Base-by-base conservation (phyloP, 257 asterid genomes). In the Salvia miltiorrhiza region DNA sequence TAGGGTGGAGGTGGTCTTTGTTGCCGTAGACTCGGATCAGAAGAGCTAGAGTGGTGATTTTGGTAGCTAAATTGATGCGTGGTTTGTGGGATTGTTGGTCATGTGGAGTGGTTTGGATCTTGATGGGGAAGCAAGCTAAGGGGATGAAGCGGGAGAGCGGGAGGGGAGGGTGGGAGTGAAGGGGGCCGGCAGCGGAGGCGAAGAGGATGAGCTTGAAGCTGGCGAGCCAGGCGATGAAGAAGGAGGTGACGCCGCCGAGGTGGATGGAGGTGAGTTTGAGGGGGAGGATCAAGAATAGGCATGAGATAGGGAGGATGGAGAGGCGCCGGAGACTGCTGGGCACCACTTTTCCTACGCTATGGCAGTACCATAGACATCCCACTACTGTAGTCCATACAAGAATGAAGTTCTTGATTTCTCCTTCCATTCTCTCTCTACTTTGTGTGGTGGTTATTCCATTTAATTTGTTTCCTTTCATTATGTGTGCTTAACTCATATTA, bases 201-300 rank as follows among this genome's bases (percentile, higher is more conserved):
- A 88, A 88, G 39, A 88, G 82, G 0, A 80, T 58, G 2, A 88
- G 65, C 20, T 86, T 86, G 83, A 88, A 88, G 63, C 30, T 79
- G 5, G 77, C 78, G 9, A 85, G 83, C 92, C 90, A 85, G 0
- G 86, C 77, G 4, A 87, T 75, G 81, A 86, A 82, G 83, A 88
- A 88, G 40, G 71, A 57, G 8, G 95, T 74, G 62, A 60, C 52
- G 60, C 75, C 87, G 5, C 87, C 90, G 0, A 86, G 74, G 48
- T 80, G 74, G 12, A 86, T 73, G 73, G 88, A 59, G 61, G 81
- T 75, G 79, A 86, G 86, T 2, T 67, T 74, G 39, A 80, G 82
- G 4, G 95, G 88, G 16, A 88, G 85, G 57, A 58, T 21, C 23
- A 77, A 23, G 57, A 84, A 85, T 2, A 88, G 82, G 55, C 35